Conservation (phyloP, 108 stramenopile species). For the Asterionellopsis glacialis region DNA sequence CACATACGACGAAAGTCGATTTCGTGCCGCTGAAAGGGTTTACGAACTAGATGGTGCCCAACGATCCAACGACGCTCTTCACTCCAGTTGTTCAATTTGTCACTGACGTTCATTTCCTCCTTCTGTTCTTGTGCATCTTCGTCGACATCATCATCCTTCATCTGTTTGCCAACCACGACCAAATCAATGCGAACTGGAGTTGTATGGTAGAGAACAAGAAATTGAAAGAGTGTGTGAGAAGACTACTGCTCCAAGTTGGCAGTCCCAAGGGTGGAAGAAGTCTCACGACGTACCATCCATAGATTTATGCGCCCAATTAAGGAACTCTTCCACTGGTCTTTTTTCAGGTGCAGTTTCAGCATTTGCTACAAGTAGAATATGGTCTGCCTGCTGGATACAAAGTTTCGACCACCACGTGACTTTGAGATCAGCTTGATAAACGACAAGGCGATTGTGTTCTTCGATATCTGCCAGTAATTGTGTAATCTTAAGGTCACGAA, state of each 20-base stretch:
- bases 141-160: not conserved
- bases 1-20: slow-evolving; percentile 43
- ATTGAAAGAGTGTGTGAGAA: too few species aligned
- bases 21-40: slow-evolving; percentile 24
- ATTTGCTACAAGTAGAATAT: slow-evolving; percentile 39
- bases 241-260: too few species aligned
- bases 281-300: too few species aligned
- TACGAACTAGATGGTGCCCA: slow-evolving; percentile 40
- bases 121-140: slow-evolving; percentile 1
- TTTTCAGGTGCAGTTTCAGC: slow-evolving; percentile 25
- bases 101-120: slow-evolving; percentile 23
- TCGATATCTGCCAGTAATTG: slow-evolving; percentile 40
- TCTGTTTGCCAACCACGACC: slow-evolving; percentile 31
- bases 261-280: too few species aligned
- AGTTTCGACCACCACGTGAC: slow-evolving; percentile 49
- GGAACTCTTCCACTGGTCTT: slow-evolving; percentile 24
- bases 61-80: slow-evolving; percentile 40
- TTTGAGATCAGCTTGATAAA: slow-evolving; percentile 42
- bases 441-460: slow-evolving; percentile 44
- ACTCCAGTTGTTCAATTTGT: slow-evolving; percentile 47
- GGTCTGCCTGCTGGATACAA: slow-evolving; percentile 44
- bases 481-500: slow-evolving; percentile 38
- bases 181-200: slow-evolving; percentile 39
- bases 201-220: too few species aligned
- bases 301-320: not conserved